Evolutionary conservation across 768 basidiomycete genomes (phyloP), one percentile per base, ranked within the genome.

Genomic region (Tricholoma furcatifolium): DNA sequence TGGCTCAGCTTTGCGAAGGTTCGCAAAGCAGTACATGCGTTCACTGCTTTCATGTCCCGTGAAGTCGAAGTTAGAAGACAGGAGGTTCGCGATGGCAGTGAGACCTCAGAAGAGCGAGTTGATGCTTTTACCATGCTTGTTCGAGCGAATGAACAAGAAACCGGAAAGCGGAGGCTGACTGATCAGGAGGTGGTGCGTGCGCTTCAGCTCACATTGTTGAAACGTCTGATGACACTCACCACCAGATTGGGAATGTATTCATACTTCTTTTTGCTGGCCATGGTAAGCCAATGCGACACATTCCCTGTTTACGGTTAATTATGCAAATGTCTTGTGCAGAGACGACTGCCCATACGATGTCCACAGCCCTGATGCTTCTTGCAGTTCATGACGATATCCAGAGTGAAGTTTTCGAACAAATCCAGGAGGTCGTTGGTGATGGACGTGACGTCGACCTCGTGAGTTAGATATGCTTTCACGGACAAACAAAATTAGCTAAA

Each of bases 191-290:
- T 79, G 49, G 76, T 75, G 47, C 27, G 68, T 59, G 38, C 20
- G 23, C 14, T 9, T 18, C 15, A 11, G 7, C 23, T 39, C 3
- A 20, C 14, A 12, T 18, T 27, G 17, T 10, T 11, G 11, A n/a
- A 15, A 12, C 18, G 17, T 17, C 35, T 24, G 12, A 18, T 6
- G 10, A 14, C 17, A 30, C 27, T 48, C 20, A 17, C 30, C 2
- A 20, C 27, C 43, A 80, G 80, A 78, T 81, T 39, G 81, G 80
- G 3, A 82, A 82, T 47, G 60, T 80, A 0, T 82, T 74, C 55
- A 58, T 74, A 10, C 64, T 81, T 56, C 64, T 85, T 10, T 76
- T 85, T 32, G 82, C 82, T 24, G 83, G 84, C 3, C 81, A 84
- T 60, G 82, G 82, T 76, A 54, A 34, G 67, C 6, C 6, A n/a